phyloP scores from a whole-genome alignment of 345 rosid species.

The Corchorus olitorius region DNA sequence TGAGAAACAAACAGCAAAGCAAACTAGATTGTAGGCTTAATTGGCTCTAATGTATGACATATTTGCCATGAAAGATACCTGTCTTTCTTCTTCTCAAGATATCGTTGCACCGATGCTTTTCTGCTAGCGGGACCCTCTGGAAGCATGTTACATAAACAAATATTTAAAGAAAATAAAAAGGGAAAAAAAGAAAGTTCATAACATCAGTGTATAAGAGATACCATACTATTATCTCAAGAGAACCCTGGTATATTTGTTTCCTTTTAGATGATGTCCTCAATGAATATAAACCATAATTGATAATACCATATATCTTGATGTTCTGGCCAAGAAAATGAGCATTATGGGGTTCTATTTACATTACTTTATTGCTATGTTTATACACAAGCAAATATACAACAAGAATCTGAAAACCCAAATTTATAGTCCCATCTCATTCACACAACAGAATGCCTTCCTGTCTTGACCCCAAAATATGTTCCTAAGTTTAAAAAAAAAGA shows the following conservation, averaged over 20 bases:
- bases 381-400: neutral
- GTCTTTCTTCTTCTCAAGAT: slow-evolving; percentile 27
- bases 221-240: neutral
- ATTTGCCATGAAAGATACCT: slow-evolving; percentile 24
- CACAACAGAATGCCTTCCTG: neutral
- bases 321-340: neutral
- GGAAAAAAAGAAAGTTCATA: neutral
- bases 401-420: neutral
- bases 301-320: neutral
- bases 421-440: neutral
- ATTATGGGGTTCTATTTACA: neutral
- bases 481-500: neutral
- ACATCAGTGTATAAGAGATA: neutral
- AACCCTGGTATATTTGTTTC: neutral
- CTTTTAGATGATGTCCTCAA: neutral
- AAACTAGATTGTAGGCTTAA: neutral
- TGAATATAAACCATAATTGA: neutral
- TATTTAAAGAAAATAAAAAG: slow-evolving; percentile 2
- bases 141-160: neutral
- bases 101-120: slow-evolving; percentile 25
- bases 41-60: neutral
- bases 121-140: slow-evolving; percentile 21
- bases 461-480: neutral
- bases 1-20: slow-evolving; percentile 27
- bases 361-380: neutral